Percentiles rank a stretch among this genome's conserved stretches.
phyloP scores from a whole-genome alignment of 2,329 filamentous ascomycete species.

The Stagonosporopsis tanaceti region DNA sequence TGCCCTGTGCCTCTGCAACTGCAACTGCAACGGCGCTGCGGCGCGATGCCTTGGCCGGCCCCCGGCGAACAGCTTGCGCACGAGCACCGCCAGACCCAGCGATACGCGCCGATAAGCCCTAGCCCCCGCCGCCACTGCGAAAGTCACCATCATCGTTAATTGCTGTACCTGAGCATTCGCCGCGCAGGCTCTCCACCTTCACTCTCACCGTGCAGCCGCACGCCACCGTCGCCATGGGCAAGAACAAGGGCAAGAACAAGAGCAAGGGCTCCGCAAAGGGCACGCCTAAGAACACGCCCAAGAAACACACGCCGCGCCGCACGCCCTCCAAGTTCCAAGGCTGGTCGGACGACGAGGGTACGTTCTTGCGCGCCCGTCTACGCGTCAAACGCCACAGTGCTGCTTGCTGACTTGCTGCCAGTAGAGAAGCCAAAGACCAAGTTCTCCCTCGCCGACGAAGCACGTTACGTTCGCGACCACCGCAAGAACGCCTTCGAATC shows the following conservation, averaged over 20 bases:
- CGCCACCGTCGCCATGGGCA: constrained; percentile 30
- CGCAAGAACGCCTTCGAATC: constrained; percentile 55
- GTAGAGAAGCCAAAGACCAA: constrained; percentile 27
- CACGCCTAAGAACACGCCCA: constrained; percentile 23
- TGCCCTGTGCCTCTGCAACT: too few species aligned
- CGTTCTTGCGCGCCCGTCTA: constrained; percentile 21
- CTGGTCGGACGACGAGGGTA: constrained; percentile 28
- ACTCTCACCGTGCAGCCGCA: neutral
- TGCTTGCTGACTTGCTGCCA: constrained; percentile 28
- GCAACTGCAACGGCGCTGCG: neutral
- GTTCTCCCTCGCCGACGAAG: constrained; percentile 65
- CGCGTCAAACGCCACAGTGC: constrained; percentile 6
- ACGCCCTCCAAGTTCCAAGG: constrained; percentile 22
- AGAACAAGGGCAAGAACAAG: constrained; percentile 43
- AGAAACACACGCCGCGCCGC: constrained; percentile 23
- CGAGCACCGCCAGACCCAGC: constrained; percentile 6
- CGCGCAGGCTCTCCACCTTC: neutral
- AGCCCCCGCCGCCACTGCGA: constrained; percentile 18
- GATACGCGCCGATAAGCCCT: constrained; percentile 15
- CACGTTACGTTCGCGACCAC: constrained; percentile 63
- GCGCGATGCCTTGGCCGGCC: constrained; percentile 6
- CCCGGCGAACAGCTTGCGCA: constrained; percentile 19
- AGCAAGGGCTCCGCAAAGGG: constrained; percentile 32
- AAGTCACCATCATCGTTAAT: constrained; percentile 17
- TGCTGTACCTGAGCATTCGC: constrained; percentile 6